Percentiles rank a stretch among this genome's conserved stretches.
Conservation (phyloP, 2,329 filamentous ascomycete species). For the Chaetomiaceae sp. region DNA sequence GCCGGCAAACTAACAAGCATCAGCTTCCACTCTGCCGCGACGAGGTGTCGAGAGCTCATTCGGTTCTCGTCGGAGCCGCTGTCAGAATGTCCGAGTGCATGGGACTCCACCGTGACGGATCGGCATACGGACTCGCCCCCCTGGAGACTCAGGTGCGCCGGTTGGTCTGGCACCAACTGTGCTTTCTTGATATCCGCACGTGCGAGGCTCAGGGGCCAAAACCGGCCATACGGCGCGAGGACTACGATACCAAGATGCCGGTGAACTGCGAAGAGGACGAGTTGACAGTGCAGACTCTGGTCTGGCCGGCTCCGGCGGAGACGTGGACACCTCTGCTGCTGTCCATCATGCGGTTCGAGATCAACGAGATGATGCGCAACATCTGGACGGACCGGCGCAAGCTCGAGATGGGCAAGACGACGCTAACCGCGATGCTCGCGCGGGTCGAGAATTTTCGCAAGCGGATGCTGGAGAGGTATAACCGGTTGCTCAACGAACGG, state of each 20-base stretch:
- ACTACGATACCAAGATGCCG: conserved; percentile 70
- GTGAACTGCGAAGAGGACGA: conserved; percentile 65
- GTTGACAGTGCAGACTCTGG: conserved; percentile 40
- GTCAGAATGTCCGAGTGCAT: conserved; percentile 73
- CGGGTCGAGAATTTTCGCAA: conserved; percentile 66
- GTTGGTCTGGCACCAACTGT: conserved; percentile 72
- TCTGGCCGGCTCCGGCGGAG: conserved; percentile 42
- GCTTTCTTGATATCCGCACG: conserved; percentile 69
- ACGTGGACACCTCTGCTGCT: conserved; percentile 66
- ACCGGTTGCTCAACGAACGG: conserved; percentile 54
- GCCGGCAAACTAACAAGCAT: conserved; percentile 15
- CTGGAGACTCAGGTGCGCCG: conserved; percentile 68
- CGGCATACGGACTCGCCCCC: conserved; percentile 59
- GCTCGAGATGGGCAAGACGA: conserved; percentile 56
- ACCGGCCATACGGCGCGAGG: conserved; percentile 65
- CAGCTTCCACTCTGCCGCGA: conserved; percentile 66
- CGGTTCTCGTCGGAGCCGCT: conserved; percentile 65
- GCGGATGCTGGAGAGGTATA: conserved; percentile 61
- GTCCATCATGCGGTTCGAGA: conserved; percentile 64
- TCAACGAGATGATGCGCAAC: conserved; percentile 66
- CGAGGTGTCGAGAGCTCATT: conserved; percentile 69
- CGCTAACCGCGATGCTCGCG: conserved; percentile 58
- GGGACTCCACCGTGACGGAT: conserved; percentile 68
- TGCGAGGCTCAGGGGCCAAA: conserved; percentile 70
- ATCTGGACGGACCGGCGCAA: conserved; percentile 66